Conservation (phyloP, 2,329 filamentous ascomycete genomes). For the Botryotinia calthae region DNA sequence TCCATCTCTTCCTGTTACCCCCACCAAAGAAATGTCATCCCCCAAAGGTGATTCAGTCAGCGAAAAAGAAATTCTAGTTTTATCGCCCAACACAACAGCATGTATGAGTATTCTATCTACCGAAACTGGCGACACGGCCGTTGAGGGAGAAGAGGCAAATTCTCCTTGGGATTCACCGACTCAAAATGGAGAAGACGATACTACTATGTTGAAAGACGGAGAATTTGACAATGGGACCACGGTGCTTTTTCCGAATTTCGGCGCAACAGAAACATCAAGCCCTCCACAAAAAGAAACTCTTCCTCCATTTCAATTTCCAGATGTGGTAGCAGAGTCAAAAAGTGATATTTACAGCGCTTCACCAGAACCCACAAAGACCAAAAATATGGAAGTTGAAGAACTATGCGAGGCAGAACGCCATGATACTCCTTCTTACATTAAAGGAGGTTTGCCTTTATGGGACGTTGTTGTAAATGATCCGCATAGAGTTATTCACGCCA, state of each 20-base stretch:
- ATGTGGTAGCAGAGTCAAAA: too few species aligned
- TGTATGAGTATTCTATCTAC: constrained; percentile 13
- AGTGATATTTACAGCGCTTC: not conserved
- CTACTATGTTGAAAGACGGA: not conserved
- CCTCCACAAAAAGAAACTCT: not conserved
- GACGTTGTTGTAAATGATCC: constrained; percentile 9
- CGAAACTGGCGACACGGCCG: not conserved
- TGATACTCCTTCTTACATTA: constrained; percentile 18
- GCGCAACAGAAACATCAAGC: not conserved
- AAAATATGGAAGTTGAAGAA: not conserved
- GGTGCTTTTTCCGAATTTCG: not conserved
- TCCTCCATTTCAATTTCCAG: constrained; percentile 2
- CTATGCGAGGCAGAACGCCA: constrained; percentile 12
- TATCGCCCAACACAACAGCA: not conserved
- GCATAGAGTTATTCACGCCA: constrained; percentile 16
- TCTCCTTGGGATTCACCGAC: constrained; percentile 10
- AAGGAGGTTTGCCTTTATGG: constrained; percentile 1
- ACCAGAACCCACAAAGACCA: not conserved
- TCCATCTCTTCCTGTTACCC: not conserved
- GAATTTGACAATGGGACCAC: not conserved
- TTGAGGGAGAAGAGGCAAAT: not conserved
- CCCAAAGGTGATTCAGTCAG: too few species aligned
- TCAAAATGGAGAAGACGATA: not conserved
- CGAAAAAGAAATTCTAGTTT: not conserved
- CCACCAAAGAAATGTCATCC: not conserved